phyloP scores from a whole-genome alignment of 768 basidiomycete genomes.

The Asterophora lycoperdoides region DNA sequence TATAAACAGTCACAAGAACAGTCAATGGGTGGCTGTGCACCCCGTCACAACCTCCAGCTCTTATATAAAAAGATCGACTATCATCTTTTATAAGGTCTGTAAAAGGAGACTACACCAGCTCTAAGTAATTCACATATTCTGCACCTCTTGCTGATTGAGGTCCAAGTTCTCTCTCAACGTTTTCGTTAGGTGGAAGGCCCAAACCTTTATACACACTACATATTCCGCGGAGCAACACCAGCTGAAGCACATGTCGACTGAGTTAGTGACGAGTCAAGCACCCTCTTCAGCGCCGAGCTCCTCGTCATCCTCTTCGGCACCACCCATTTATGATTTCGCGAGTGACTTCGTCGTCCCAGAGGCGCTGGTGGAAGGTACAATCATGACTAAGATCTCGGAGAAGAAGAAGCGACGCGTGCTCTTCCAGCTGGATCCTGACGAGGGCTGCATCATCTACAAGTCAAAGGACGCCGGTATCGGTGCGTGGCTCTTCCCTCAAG shows the following conservation, averaged over 20 bases:
- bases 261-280: too few species aligned
- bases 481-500: constrained; percentile 29
- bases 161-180: too few species aligned
- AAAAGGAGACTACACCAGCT: too few species aligned
- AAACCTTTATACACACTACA: too few species aligned
- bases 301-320: background rate
- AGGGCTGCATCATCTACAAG: constrained; percentile 70
- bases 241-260: too few species aligned
- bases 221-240: too few species aligned
- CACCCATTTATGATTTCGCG: background rate
- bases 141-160: too few species aligned
- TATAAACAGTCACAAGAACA: background rate
- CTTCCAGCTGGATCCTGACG: constrained; percentile 72
- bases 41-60: too few species aligned
- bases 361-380: constrained; percentile 38
- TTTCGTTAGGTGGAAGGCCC: too few species aligned
- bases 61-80: too few species aligned
- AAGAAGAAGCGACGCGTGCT: constrained; percentile 65
- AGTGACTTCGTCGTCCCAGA: constrained; percentile 8
- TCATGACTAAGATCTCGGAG: constrained; percentile 78
- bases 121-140: too few species aligned
- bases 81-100: too few species aligned
- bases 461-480: constrained; percentile 57
- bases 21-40: background rate
- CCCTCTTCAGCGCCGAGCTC: background rate